A percentile compares a stretch with the other conserved stretches of the same genome.
Evolutionary conservation across 306 rosid genomes (phyloP).

Genomic region (Notholithocarpus densiflorus): DNA sequence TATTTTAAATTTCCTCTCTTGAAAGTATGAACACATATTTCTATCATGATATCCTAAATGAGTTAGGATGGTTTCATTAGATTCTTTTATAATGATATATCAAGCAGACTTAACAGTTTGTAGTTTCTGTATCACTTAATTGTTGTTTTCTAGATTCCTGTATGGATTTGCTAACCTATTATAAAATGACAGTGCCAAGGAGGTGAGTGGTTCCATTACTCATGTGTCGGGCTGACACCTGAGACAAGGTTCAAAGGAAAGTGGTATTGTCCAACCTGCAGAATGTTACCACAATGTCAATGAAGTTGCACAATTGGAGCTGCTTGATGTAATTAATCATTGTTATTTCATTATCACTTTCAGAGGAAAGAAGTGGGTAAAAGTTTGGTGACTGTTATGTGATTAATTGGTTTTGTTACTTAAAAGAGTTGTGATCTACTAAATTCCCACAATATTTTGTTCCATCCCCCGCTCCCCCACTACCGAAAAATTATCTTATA

Average conservation of each 20-base stretch:
- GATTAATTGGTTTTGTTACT: background rate
- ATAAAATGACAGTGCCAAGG: conserved; percentile 77
- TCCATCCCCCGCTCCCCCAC: too few relatives aligned
- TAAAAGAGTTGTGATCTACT: background rate
- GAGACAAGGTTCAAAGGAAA: conserved; percentile 98
- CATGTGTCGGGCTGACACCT: conserved; percentile 94
- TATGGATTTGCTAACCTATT: background rate
- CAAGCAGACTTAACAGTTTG: background rate
- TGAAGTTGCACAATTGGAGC: conserved; percentile 5
- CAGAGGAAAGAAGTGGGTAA: background rate
- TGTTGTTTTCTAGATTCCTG: background rate
- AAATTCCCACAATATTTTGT: background rate
- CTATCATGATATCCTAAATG: background rate
- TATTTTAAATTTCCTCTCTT: background rate
- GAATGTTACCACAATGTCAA: conserved; percentile 51
- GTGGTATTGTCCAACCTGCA: conserved; percentile 98
- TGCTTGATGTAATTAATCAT: background rate
- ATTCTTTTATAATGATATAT: background rate
- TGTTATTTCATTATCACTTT: conserved; percentile 26
- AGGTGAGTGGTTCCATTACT: conserved; percentile 63
- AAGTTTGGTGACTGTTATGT: background rate
- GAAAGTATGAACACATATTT: background rate
- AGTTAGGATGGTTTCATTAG: background rate
- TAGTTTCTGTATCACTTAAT: background rate
- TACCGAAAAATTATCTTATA: too few relatives aligned